Evolutionary conservation across 1,139 yeast genomes (phyloP).

Genomic region (Candida tetrigidarum): DNA sequence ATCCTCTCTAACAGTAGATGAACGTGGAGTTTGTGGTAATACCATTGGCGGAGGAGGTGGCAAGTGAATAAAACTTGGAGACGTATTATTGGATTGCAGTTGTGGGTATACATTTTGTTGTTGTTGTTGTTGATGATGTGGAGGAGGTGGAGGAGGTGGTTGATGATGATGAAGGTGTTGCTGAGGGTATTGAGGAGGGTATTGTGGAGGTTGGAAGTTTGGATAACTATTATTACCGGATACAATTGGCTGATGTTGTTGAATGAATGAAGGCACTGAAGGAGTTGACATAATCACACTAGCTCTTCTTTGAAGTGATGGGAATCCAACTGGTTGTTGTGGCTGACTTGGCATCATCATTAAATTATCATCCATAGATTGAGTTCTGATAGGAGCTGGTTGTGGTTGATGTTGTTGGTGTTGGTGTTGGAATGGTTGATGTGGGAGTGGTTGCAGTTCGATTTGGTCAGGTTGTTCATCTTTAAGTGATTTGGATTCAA

Average conservation of each 20-base stretch:
- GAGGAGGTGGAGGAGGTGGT: not conserved
- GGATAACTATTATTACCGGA: not conserved
- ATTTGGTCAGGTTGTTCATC: not conserved
- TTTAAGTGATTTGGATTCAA: conserved; percentile 4
- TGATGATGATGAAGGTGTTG: not conserved
- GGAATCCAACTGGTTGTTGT: conserved; percentile 2
- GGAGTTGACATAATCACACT: conserved; percentile 3
- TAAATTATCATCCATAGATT: conserved; percentile 6
- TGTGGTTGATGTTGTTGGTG: not conserved
- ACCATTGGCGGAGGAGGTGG: conserved; percentile 7
- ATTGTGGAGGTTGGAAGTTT: not conserved
- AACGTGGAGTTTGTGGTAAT: conserved; percentile 7
- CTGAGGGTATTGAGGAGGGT: not conserved
- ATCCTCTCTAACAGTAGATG: conserved; percentile 8
- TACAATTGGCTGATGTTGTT: conserved; percentile 3
- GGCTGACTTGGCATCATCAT: conserved; percentile 3
- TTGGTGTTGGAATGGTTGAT: conserved; percentile 2
- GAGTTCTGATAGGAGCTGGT: conserved; percentile 1
- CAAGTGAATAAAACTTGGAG: conserved; percentile 8
- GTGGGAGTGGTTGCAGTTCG: not conserved
- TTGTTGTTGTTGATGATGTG: conserved; percentile 3
- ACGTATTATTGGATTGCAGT: not conserved
- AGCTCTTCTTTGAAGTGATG: conserved; percentile 5
- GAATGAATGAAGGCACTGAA: not conserved
- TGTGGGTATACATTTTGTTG: conserved; percentile 1